Base-by-base conservation (phyloP, 164 flowering plant species). In the Stephania cephalantha region DNA sequence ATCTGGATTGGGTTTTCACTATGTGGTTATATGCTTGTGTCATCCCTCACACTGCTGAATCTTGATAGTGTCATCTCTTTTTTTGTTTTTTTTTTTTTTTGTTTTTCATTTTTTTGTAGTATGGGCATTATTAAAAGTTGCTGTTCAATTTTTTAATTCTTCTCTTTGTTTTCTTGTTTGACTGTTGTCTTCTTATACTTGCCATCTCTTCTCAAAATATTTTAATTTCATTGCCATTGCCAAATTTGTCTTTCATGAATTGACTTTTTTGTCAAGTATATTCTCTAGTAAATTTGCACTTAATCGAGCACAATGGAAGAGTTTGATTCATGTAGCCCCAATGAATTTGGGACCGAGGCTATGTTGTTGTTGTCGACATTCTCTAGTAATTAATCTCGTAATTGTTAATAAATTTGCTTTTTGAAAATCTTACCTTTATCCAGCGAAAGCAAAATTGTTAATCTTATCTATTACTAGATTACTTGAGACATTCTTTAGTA, bases 1-100 rank as follows among this genome's bases (percentile, higher is more conserved):
- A 75, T 75, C 78, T 45, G 31, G 61, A 64, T 71, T 64, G 74
- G 31, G 42, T 76, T 44, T 25, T 35, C 5, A 58, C 42, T 10
- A 22, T 55, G n/a, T 69, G 66, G 52, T 35, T 35, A 35, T 35
- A 35, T 46, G 18, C 46, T 12, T 25, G 17, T 31, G 18, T n/a
- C 42, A 11, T 66, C 29, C 7, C n/a, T 58, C 11, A 15, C 30
- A 9, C 2, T 11, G 25, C 25, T 25, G 25, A 25, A 25, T 9
- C 12, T 50, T 50, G 55, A 50, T 50, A 35, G 2, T 50, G 55
- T 9, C 55, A 50, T 9, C 55, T 9, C 55, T 35, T 35, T 2
- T 35, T 35, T 35, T 2, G 42, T 35, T 2, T 35, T 35, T 4
- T 31, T 31, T 3, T 31, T 4, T 4, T 35, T 35, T 35, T 35